Percentiles rank a stretch among this genome's conserved stretches.
These are phyloP conservation scores for Euptelea pleiosperma DNA, from an alignment of 164 flowering plant genomes.

Conservation along the genomic window DNA sequence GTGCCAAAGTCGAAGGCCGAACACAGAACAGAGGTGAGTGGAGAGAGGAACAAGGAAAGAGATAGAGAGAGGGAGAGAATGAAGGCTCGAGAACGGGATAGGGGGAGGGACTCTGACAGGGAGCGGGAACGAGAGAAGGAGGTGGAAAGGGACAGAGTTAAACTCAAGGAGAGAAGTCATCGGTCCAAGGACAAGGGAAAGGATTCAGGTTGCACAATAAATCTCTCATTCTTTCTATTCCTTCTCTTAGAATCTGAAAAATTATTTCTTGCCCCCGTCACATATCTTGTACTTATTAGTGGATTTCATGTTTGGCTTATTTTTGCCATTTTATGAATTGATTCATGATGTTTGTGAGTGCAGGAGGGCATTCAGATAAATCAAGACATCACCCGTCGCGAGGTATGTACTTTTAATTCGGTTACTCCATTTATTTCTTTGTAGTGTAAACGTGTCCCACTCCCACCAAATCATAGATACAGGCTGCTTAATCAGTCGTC, in stretches of 20 bases:
- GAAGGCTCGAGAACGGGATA: constrained; percentile 52
- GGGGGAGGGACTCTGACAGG: constrained; percentile 75
- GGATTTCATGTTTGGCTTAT: neutral
- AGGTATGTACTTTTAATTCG: constrained; percentile 35
- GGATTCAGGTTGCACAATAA: constrained; percentile 40
- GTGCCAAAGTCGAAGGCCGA: constrained; percentile 41
- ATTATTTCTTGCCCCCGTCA: no score
- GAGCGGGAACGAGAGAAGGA: constrained; percentile 39
- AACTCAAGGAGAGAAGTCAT: constrained; percentile 53
- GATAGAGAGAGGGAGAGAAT: constrained; percentile 44
- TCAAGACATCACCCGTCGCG: constrained; percentile 75
- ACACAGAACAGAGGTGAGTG: constrained; percentile 41
- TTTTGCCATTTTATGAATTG: neutral
- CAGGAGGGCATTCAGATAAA: constrained; percentile 67
- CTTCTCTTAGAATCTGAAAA: neutral
- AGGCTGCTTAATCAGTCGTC: no score
- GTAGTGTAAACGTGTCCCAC: no score
- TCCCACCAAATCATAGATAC: no score
- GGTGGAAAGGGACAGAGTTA: constrained; percentile 52
- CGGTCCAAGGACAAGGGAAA: constrained; percentile 67
- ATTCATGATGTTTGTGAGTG: constrained; percentile 6
- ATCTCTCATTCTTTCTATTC: neutral
- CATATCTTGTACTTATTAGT: neutral
- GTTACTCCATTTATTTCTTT: neutral
- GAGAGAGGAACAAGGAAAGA: constrained; percentile 59